Evolutionary conservation across 2,329 filamentous ascomycete species (phyloP).

Genomic region (Lachnellula cervina): DNA sequence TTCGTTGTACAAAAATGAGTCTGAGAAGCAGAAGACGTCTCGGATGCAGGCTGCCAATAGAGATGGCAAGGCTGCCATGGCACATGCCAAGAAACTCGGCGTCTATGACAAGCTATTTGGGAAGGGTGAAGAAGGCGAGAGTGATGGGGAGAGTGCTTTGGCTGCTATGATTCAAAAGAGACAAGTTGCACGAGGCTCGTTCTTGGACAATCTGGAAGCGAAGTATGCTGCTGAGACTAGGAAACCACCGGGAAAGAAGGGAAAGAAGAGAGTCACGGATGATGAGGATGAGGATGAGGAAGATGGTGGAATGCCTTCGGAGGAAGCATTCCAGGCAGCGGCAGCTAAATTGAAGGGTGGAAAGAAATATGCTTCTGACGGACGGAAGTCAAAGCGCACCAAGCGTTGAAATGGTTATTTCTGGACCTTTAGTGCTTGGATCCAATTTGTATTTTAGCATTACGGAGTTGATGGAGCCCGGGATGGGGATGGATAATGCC

Average conservation of each 20-base stretch:
- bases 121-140: slow-evolving; percentile 43
- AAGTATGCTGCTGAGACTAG: slow-evolving; percentile 58
- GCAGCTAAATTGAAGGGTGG: slow-evolving; percentile 41
- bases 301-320: slow-evolving; percentile 51
- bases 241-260: slow-evolving; percentile 42
- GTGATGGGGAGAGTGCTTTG: slow-evolving; percentile 47
- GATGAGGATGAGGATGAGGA: slow-evolving; percentile 64
- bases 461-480: neutral
- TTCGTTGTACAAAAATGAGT: slow-evolving; percentile 67
- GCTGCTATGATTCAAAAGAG: slow-evolving; percentile 71
- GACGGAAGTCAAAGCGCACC: slow-evolving; percentile 21
- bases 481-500: neutral
- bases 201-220: slow-evolving; percentile 69
- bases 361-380: slow-evolving; percentile 2
- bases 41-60: slow-evolving; percentile 57
- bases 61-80: slow-evolving; percentile 69
- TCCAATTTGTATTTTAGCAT: slow-evolving; percentile 3
- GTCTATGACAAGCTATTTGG: slow-evolving; percentile 66
- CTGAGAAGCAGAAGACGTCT: slow-evolving; percentile 55
- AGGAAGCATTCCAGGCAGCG: slow-evolving; percentile 56
- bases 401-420: slow-evolving; percentile 16
- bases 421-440: neutral
- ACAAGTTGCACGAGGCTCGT: slow-evolving; percentile 59
- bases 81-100: slow-evolving; percentile 69
- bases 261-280: slow-evolving; percentile 46